These are phyloP conservation scores for Solanum etuberosum DNA, from an alignment of 257 asterid genomes.

Conservation along the genomic window DNA sequence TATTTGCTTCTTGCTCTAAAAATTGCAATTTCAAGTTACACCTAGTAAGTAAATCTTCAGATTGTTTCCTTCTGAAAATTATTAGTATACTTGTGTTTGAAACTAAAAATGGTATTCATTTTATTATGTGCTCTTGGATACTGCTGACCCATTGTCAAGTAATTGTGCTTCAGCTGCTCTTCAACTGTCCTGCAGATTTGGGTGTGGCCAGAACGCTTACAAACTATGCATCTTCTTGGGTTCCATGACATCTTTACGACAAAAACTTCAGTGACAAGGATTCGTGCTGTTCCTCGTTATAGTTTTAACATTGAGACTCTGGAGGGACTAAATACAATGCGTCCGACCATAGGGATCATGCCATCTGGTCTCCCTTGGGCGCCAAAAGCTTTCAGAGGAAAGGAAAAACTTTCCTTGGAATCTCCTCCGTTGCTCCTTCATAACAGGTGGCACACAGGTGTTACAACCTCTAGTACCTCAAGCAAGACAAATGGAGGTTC, in stretches of 20 bases:
- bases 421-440: constrained; percentile 17
- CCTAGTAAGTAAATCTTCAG: neutral
- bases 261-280: constrained; percentile 65
- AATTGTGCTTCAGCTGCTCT: neutral
- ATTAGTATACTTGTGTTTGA: neutral
- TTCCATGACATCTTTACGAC: constrained; percentile 55
- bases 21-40: neutral
- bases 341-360: constrained; percentile 81
- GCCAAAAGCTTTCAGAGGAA: constrained; percentile 6
- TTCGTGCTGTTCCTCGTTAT: constrained; percentile 86
- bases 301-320: constrained; percentile 72
- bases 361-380: constrained; percentile 93
- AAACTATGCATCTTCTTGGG: constrained; percentile 80
- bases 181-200: constrained; percentile 47
- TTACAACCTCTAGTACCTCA: constrained; percentile 4
- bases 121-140: neutral
- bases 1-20: neutral
- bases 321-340: constrained; percentile 36
- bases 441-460: neutral
- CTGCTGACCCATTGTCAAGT: neutral
- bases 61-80: neutral
- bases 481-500: constrained; percentile 11
- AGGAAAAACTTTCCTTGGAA: constrained; percentile 4
- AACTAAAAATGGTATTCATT: neutral
- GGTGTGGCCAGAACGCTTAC: constrained; percentile 96